Evolutionary conservation across 2,329 filamentous ascomycete species (phyloP), one percentile per base, ranked within the genome.

Genomic region (Myriosclerotinia scirpicola): DNA sequence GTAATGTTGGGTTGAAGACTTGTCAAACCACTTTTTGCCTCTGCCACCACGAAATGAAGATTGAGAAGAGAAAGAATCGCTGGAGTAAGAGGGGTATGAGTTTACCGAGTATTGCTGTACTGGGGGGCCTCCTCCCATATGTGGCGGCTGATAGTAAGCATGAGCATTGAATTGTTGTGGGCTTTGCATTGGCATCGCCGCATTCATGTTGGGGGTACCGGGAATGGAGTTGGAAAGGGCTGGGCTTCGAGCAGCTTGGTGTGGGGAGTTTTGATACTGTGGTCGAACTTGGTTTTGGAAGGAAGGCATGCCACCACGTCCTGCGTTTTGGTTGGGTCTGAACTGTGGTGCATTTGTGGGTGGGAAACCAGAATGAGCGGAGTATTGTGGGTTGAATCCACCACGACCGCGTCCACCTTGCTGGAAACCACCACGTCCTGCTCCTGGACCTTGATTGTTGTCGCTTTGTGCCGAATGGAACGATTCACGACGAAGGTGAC

Each of bases 401-500:
- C 83, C 83, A 74, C 87, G 82, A 50, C 84, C 82, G 68, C 85
- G 83, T 50, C 84, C 84, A 71, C 81, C 82, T 74, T 81, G 80
- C 67, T 78, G 80, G 74, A 80, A 85, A 69, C 82, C 81, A 71
- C 84, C 84, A 70, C 86, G 84, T 50, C 75, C 74, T 30, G 78
- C 68, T 78, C 81, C 77, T 81, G 79, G 74, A 79, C 80, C 71
- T 75, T 86, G 85, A 76, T 84, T 87, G 77, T 83, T 85, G 70
- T 93, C 90, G 76, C 86, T 87, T 78, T 94, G 90, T 70, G 87
- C 84, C 30, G 92, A 96, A 75, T 95, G 92, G 48, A 90, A 90
- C 40, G 94, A 97, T 77, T 94, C 90, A 73, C 92, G 90, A 75
- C 94, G 90, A 73, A 92, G 85, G 79, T 98, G 93, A 71, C 85